Conservation (phyloP, 2,329 filamentous ascomycete genomes). For the Arthroderma sp. region DNA sequence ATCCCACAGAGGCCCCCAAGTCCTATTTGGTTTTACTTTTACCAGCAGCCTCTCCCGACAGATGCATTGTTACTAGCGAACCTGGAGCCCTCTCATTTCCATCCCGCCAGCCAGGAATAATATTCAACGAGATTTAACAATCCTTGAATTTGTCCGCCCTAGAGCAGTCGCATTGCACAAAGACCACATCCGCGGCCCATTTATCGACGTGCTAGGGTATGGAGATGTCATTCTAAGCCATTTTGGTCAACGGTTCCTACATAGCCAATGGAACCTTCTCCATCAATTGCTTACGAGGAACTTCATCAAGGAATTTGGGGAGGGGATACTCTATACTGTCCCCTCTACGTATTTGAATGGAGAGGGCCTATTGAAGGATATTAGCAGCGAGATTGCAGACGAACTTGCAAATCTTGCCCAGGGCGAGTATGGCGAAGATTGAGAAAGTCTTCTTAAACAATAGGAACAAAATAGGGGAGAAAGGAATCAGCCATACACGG, state of each 20-base stretch:
- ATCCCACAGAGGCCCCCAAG: no score
- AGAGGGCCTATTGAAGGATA: slow-evolving; percentile 8
- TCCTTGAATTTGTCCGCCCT: slow-evolving; percentile 8
- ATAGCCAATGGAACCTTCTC: background rate
- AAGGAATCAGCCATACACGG: no score
- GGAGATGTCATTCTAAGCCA: slow-evolving; percentile 7
- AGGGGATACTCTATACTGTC: slow-evolving; percentile 9
- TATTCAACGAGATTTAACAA: slow-evolving; percentile 10
- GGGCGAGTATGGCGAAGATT: slow-evolving; percentile 6
- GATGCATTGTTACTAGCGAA: background rate
- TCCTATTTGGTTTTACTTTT: no score
- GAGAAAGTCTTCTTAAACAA: no score
- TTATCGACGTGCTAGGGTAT: slow-evolving; percentile 10
- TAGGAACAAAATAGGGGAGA: no score
- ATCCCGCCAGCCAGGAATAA: slow-evolving; percentile 7
- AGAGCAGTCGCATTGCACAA: slow-evolving; percentile 8
- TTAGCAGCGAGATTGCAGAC: slow-evolving; percentile 3
- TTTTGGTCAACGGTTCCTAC: slow-evolving; percentile 7
- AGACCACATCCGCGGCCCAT: slow-evolving; percentile 7
- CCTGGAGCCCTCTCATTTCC: background rate
- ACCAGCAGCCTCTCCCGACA: background rate
- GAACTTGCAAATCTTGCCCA: slow-evolving; percentile 5
- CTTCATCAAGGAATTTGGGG: slow-evolving; percentile 8
- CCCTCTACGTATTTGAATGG: slow-evolving; percentile 6
- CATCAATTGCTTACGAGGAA: slow-evolving; percentile 6